Base-by-base conservation (phyloP, 805 yeast genomes). In the Alloascoidea hylecoeti region DNA sequence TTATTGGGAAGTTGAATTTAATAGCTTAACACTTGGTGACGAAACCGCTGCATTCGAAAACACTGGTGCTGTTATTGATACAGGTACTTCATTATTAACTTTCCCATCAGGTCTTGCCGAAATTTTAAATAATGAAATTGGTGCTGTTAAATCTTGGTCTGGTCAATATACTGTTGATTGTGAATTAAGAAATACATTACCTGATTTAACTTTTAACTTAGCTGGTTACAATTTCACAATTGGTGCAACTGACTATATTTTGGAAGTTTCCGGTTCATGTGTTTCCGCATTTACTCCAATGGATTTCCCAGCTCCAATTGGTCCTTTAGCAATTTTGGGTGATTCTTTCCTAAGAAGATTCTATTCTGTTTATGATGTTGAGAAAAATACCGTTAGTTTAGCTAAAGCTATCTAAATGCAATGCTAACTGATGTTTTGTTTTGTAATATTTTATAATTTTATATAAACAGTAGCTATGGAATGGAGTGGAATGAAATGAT, bases 291-390 rank as follows among this genome's bases (percentile, higher is more conserved):
- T 92, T 69, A 86, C 95, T 33, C 94, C 95, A 50, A 75, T 92
- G 89, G 98, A 92, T 57, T 75, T 92, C 76, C 97, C 97, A 39
- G 84, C 78, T 52, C 96, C 96, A 44, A 79, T 89, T 52, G 97
- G 97, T 42, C 96, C 95, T 48, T 63, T 92, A 63, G 95, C 96
- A 41, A 89, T 92, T 52, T 66, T 92, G 49, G 98, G 98, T 56
- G 98, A 92, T 56, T 89, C 97, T 13, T 92, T 92, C 79, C 74
- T 92, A 64, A 84, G 98, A 69, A 81, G 70, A 56, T 89, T 76
- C 69, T 92, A 92, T 71, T 85, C 96, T 16, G 72, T 92, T 48
- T 92, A 92, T 63, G 97, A 92, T 59, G 59, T 89, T 52, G 85
- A 83, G 54, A 75, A 77, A 60, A 68, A 89, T 58, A 94, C 95